A percentile compares a stretch with the other conserved stretches of the same genome.
Evolutionary conservation across 805 yeast species (phyloP).

Genomic region (Wickerhamiella sergipiensis): DNA sequence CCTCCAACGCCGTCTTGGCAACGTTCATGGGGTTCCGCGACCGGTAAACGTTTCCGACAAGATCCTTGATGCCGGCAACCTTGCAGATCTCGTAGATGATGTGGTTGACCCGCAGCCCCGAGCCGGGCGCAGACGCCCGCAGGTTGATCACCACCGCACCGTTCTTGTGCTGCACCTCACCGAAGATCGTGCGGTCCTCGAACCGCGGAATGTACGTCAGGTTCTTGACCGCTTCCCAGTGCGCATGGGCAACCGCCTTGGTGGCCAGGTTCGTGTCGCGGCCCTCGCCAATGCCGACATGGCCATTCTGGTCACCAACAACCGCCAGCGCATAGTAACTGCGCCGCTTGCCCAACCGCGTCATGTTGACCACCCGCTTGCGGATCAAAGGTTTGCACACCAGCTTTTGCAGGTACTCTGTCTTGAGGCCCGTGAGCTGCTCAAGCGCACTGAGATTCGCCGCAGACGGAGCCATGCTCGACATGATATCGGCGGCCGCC

Average conservation of each 20-base stretch:
- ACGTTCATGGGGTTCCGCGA: slow-evolving; percentile 93
- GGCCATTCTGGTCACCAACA: slow-evolving; percentile 87
- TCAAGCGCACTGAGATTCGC: slow-evolving; percentile 22
- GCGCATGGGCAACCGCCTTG: slow-evolving; percentile 69
- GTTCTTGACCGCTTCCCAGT: slow-evolving; percentile 87
- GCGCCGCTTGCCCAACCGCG: slow-evolving; percentile 37
- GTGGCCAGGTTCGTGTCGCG: slow-evolving; percentile 67
- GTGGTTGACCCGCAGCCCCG: slow-evolving; percentile 84
- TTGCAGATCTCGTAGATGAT: slow-evolving; percentile 82
- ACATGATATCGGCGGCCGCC: slow-evolving; percentile 23
- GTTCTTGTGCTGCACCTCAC: slow-evolving; percentile 66
- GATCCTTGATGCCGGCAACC: slow-evolving; percentile 86
- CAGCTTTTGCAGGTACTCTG: slow-evolving; percentile 17
- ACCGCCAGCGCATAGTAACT: slow-evolving; percentile 73
- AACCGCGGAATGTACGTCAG: slow-evolving; percentile 69
- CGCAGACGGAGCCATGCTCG: slow-evolving; percentile 17
- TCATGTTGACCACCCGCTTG: slow-evolving; percentile 79
- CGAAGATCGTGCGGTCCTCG: slow-evolving; percentile 83
- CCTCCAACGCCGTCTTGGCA: slow-evolving; percentile 78
- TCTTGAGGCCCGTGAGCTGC: slow-evolving; percentile 22
- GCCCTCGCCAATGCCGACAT: slow-evolving; percentile 92
- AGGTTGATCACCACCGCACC: slow-evolving; percentile 77
- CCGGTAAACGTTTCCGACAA: slow-evolving; percentile 81
- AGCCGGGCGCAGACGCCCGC: slow-evolving; percentile 83
- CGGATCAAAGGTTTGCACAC: slow-evolving; percentile 20